Base-by-base conservation (phyloP, 495 filamentous ascomycete species). In the Talaromyces ruber region DNA sequence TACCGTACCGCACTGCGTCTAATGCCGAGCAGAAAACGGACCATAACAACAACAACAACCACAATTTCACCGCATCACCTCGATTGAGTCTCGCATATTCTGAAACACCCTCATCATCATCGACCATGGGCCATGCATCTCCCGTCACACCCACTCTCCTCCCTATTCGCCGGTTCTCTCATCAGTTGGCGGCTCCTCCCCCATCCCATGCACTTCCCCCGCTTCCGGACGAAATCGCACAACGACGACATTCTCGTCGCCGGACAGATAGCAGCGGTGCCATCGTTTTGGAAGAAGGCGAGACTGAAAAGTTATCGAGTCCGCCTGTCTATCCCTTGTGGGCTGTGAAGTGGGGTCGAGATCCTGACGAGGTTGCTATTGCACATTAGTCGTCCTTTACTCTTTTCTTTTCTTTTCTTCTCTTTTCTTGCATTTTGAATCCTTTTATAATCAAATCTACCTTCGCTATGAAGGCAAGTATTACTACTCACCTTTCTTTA, bases 191-290 rank as follows among this genome's bases (percentile, higher is more conserved):
- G 29, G 76, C 76, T 60, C 76, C 76, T 16, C 72, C 72, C 7
- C 77, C 76, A 18, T 67, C 69, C n/a, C 64, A 68, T 12, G 74
- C 75, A 30, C 72, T 72, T 0, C 77, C 74, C 6, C 72, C 72
- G 29, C 67, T 76, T 26, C 76, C 77, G 1, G 63, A 71, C n/a
- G 69, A 69, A 21, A 70, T 71, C 52, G 25, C 43, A 53, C 18
- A 43, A 32, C 69, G 72, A 58, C 74, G 67, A 56, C 76, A 79
- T 60, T 72, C 75, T 21, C 68, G 76, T 28, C 72, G 77, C 58
- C 73, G 76, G 39, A 79, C 75, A 0, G 77, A 80, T 64, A 80
- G 77, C 65, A 80, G 76, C 58, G 73, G 72, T 58, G 75, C 75
- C 16, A 77, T 80, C 34, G 70, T 74, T 51, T 57, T 78, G 7